phyloP scores from a whole-genome alignment of 164 flowering plant species.

The Sedum album region DNA sequence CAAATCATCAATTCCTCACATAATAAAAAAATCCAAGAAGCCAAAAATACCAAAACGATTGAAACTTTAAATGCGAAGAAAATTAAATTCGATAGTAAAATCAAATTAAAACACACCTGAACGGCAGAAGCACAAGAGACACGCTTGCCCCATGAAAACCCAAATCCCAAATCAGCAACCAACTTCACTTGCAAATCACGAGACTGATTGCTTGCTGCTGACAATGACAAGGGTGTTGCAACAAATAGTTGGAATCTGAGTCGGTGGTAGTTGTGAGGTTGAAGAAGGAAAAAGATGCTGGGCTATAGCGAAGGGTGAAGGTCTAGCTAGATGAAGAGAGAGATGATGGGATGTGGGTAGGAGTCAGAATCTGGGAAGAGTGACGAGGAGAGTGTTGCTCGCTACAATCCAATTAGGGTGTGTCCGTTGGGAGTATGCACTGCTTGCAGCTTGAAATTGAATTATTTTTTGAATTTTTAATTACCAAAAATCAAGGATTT shows the following conservation, averaged over 20 bases:
- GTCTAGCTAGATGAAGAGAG: not conserved
- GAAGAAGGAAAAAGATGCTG: not conserved
- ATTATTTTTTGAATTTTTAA: not conserved
- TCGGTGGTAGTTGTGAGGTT: not conserved
- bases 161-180: conserved; percentile 42
- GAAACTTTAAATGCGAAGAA: not conserved
- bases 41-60: not conserved
- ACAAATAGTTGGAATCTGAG: not conserved
- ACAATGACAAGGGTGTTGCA: not conserved
- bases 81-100: conserved; percentile 12
- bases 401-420: conserved; percentile 4
- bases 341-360: not conserved
- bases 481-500: not conserved
- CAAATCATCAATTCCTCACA: not conserved
- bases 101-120: conserved; percentile 31
- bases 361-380: not conserved
- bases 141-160: not conserved
- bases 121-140: conserved; percentile 1
- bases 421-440: conserved; percentile 5
- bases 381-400: not conserved
- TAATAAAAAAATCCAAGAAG: not conserved
- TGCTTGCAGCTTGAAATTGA: not conserved
- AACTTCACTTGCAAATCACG: conserved; percentile 15
- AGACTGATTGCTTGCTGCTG: not conserved
- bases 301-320: not conserved